Base-by-base conservation (phyloP, 2,329 filamentous ascomycete genomes). In the Talaromyces sp. region DNA sequence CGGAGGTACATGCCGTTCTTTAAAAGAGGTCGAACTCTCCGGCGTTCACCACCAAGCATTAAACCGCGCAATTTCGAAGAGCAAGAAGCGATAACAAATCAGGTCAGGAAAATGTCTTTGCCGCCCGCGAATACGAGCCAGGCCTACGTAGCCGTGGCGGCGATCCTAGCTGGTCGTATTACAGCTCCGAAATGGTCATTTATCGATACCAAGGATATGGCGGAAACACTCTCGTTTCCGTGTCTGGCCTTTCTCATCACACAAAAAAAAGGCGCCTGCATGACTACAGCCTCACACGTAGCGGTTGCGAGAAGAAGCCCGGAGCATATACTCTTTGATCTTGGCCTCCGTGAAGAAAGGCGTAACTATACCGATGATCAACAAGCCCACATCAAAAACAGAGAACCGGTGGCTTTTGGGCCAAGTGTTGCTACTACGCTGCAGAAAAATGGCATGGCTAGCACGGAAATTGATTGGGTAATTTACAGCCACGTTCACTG, bases 401-500 rank as follows among this genome's bases (percentile, higher is more conserved):
- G 39, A 41, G 39, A 41, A 41, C 39, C 39, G 14, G 39, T 41
- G 39, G 14, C 39, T 41, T 41, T 41, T 41, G 39, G 39, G 2
- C 39, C 39, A 8, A 41, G 39, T n/a, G 39, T 41, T 41, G 39
- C 39, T 41, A 41, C 39, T n/a, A 41, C 39, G 1, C 39, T 41
- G 39, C 14, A 41, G 14, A 16, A 8, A n/a, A 41, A 41, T 41
- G 39, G 39, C 14, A 41, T 41, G 39, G 14, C 14, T 14, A 41
- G 39, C 39, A 41, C 39, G 39, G 73, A 76, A 8, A 72, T 82
- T 14, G 71, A 82, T 62, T 72, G 74, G 6, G 75, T 83, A 4
- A 74, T 87, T 4, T 71, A 85, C 1, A 83, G 81, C 68, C 85
- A 88, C 66, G 78, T 84, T 0, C 85, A 88, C 69, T 87, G 83